Evolutionary conservation across 495 filamentous ascomycete species (phyloP), one percentile per base, ranked within the genome.

Genomic region (Aspergillus taichungensis): DNA sequence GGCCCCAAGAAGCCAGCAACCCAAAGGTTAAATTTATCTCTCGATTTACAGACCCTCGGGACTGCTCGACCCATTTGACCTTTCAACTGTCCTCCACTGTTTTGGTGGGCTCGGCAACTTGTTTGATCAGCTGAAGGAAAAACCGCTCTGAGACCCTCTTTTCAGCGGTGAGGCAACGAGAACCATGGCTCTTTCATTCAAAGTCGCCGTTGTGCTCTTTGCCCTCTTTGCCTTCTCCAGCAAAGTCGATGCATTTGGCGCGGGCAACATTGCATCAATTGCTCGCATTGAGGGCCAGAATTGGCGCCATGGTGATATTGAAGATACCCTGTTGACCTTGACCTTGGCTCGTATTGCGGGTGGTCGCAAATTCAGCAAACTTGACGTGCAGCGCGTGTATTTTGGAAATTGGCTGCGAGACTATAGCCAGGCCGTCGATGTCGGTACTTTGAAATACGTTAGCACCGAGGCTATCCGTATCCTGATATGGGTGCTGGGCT

Each of bases 361-460:
- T 47, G 85, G 85, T 52, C 84, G 85, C 71, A 91, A 87, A 52
- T 95, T 95, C 60, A 75, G 77, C 67, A 90, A 89, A 67, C 75
- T 94, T 53, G 85, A 84, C 64, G 84, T 94, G 47, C 85, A 88
- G 47, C 80, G 87, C 31, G 84, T 88, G 24, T 80, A 84, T 54
- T 95, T 95, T 67, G 89, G 89, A 27, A 94, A 94, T 68, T 95
- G 89, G 89, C 73, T 94, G 13, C 77, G 88, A 51, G 85, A 88
- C 61, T 90, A 88, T 59, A 72, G 69, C 40, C 69, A 72, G 43
- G 69, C 66, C 34, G 65, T 73, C n/a, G 89, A 95, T 59, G 84
- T 91, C 27, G 89, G 87, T 30, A 87, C 88, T 0, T 78, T 94
- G 57, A 95, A 94, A 68, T 77, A 80, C 43, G 88, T 94, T 50